phyloP scores from a whole-genome alignment of 768 basidiomycete species.

The Psilocybe cubensis region DNA sequence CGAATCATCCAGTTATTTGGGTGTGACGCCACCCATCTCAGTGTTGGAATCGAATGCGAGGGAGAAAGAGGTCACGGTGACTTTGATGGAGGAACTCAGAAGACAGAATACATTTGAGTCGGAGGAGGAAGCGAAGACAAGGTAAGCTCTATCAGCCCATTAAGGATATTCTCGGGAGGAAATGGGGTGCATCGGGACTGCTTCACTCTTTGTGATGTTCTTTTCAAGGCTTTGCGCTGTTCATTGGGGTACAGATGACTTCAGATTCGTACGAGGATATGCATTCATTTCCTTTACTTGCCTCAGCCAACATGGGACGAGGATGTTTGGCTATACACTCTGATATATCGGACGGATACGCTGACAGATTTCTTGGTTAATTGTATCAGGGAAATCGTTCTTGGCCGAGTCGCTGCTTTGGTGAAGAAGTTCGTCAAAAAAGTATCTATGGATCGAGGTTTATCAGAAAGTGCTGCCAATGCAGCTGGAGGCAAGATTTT shows the following conservation, averaged over 20 bases:
- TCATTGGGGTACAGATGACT: not conserved
- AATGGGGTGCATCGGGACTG: not conserved
- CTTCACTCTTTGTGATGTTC: not conserved
- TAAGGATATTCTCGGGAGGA: not conserved
- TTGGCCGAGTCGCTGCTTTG: constrained; percentile 85
- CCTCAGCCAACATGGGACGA: not conserved
- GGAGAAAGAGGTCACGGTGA: constrained; percentile 82
- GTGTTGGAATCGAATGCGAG: constrained; percentile 71
- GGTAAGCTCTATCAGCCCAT: constrained; percentile 55
- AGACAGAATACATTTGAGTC: constrained; percentile 88
- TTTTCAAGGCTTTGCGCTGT: not conserved
- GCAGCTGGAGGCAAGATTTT: constrained; percentile 98
- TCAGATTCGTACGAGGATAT: not conserved
- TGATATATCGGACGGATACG: not conserved
- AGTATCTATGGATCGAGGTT: constrained; percentile 75
- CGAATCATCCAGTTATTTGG: constrained; percentile 57
- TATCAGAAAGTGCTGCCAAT: constrained; percentile 86
- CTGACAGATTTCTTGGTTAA: constrained; percentile 13
- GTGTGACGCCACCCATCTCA: constrained; percentile 88
- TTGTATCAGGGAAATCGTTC: constrained; percentile 80
- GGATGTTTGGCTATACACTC: not conserved
- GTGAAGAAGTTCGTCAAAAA: constrained; percentile 93
- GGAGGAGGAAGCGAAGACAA: constrained; percentile 83
- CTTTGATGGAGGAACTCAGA: constrained; percentile 90
- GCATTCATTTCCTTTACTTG: not conserved